Evolutionary conservation across 2,329 filamentous ascomycete species (phyloP).

Genomic region (Neonectria neomacrospora): DNA sequence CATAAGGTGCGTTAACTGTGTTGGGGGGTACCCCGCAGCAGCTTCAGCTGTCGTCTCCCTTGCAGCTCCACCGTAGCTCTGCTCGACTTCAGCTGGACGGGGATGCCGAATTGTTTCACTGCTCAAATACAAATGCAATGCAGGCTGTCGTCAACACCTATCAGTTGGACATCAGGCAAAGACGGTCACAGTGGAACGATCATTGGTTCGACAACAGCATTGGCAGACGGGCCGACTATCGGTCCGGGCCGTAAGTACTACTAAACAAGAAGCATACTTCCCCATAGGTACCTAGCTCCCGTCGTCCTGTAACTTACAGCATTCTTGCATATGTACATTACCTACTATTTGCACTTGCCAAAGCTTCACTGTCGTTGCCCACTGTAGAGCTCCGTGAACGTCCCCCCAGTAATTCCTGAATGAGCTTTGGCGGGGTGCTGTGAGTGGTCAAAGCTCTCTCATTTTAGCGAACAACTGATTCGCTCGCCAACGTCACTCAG

Average conservation of each 20-base stretch:
- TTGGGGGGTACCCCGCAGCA: conserved; percentile 13
- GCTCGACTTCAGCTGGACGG: conserved; percentile 20
- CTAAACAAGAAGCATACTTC: neutral
- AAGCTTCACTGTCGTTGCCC: neutral
- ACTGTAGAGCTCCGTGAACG: no score
- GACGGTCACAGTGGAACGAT: conserved; percentile 22
- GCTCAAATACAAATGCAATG: no score
- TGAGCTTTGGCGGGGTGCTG: neutral
- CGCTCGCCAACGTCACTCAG: conserved; percentile 33
- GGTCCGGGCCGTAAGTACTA: no score
- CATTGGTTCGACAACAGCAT: conserved; percentile 27
- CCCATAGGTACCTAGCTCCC: no score
- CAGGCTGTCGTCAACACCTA: no score
- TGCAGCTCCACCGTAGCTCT: conserved; percentile 14
- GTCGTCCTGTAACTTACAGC: neutral
- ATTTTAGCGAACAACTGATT: conserved; percentile 22
- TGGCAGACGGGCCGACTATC: no score
- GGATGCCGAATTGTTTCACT: neutral
- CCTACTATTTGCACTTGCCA: neutral
- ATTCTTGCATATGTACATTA: neutral
- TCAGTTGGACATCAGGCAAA: no score
- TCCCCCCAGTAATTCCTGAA: neutral
- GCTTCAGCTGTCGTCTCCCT: conserved; percentile 11
- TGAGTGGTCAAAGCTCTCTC: conserved; percentile 9
- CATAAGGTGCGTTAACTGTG: neutral